Evolutionary conservation across 805 yeast genomes (phyloP), one percentile per base, ranked within the genome.

Genomic region (Pichia deserticola): DNA sequence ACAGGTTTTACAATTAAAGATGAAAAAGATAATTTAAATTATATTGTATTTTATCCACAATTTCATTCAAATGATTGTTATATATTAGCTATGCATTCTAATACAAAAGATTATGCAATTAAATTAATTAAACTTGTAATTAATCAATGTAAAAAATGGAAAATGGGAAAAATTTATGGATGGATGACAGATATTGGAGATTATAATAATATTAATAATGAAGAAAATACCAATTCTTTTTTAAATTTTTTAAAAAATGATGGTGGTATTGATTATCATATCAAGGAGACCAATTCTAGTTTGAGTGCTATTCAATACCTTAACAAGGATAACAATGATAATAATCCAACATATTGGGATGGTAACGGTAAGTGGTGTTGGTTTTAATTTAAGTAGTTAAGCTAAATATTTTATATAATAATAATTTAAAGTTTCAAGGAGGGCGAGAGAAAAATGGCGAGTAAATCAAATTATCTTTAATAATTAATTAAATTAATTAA

Each of bases 311-410:
- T 43, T 12, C 45, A 35, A 29, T 12, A 3, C 33, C 13, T 43
- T 9, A 27, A 43, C 33, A 11, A 7, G 13, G 12, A 27, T 13
- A 32, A 5, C 8, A 33, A 12, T 1, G 20, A 6, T 13, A 42
- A 8, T 38, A 1, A 11, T 13, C 8, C 38, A 27, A 2, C 12
- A 11, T 33, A 38, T 5, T 57, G 60, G 60, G 37, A 39, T 1
- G 54, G 44, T 10, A 57, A 57, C 34, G 50, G 51, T 10, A 55
- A 55, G 42, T 53, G 58, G 56, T 48, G 56, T 35, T 57, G 60
- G 60, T 57, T 53, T 39, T 57, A n/a, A n/a, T n/a, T n/a, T n/a
- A n/a, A n/a, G n/a, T n/a, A n/a, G n/a, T n/a, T n/a, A n/a, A n/a
- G n/a, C n/a, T n/a, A n/a, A n/a, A n/a, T n/a, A n/a, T n/a, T n/a